These are phyloP conservation scores for Elongisporangium undulatum DNA, from an alignment of 352 stramenopile species.

Conservation along the genomic window DNA sequence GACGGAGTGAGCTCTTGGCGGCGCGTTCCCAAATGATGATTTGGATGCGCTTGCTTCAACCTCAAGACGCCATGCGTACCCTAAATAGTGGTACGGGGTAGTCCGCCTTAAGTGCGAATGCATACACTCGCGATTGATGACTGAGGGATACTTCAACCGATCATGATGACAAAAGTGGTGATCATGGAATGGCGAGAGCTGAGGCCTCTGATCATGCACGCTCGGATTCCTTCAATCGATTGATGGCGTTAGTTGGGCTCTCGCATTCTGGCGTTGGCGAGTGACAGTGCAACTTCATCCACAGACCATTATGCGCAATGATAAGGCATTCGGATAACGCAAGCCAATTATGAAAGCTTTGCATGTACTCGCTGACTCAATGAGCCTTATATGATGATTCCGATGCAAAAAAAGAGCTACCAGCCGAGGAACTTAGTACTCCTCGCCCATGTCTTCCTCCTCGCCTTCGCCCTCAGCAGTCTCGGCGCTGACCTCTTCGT, in stretches of 20 bases:
- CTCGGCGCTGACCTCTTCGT: slow-evolving; percentile 99
- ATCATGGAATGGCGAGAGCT: neutral
- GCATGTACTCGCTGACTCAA: neutral
- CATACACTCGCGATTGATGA: neutral
- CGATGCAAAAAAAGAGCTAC: slow-evolving; percentile 1
- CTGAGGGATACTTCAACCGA: neutral
- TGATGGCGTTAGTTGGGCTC: too few species aligned
- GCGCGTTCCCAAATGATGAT: neutral
- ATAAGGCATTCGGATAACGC: too few species aligned
- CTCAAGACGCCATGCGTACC: neutral
- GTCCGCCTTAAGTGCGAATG: neutral
- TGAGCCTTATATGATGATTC: slow-evolving; percentile 1
- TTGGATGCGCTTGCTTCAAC: neutral
- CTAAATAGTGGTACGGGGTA: neutral
- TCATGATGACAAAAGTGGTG: neutral
- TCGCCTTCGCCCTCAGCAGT: slow-evolving; percentile 95
- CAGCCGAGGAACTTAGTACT: slow-evolving; percentile 60
- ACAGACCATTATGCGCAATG: neutral
- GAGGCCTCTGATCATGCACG: too few species aligned
- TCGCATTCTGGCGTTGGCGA: too few species aligned
- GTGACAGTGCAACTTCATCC: neutral
- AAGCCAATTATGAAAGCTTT: neutral
- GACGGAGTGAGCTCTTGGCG: neutral
- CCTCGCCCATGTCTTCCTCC: slow-evolving; percentile 89
- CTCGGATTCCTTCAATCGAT: too few species aligned